Conservation (phyloP, 257 asterid genomes). For the Jaltomata sinuosa region DNA sequence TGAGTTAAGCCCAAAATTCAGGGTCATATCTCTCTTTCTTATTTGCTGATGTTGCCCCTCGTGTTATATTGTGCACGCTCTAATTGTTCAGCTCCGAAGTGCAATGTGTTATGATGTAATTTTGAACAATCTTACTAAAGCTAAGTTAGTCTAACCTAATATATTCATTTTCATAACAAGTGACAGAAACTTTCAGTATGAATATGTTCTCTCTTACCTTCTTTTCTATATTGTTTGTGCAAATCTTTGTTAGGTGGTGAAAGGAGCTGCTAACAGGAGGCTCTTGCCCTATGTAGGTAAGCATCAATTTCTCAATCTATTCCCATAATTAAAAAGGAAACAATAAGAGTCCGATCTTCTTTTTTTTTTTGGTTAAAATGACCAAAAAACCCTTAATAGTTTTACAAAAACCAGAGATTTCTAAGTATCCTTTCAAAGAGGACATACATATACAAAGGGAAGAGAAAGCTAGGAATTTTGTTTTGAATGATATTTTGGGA, state of each 20-base stretch:
- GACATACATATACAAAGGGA: background rate
- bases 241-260: slow-evolving; percentile 33
- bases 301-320: background rate
- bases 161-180: background rate
- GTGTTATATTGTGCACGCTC: background rate
- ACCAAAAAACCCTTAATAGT: background rate
- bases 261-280: slow-evolving; percentile 43
- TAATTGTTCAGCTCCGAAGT: background rate
- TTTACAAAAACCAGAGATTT: background rate
- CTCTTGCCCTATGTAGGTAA: slow-evolving; percentile 42
- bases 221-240: background rate
- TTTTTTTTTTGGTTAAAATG: background rate
- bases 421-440: background rate
- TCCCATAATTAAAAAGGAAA: background rate
- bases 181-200: background rate
- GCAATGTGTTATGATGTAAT: background rate
- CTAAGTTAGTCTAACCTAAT: no score
- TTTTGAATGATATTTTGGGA: background rate
- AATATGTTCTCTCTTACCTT: background rate
- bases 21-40: background rate
- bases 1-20: no score
- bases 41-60: background rate
- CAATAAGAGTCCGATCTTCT: background rate
- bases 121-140: no score
- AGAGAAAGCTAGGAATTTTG: background rate